phyloP scores from a whole-genome alignment of 1,284 basidiomycete genomes.

The Gomphus bonarii region DNA sequence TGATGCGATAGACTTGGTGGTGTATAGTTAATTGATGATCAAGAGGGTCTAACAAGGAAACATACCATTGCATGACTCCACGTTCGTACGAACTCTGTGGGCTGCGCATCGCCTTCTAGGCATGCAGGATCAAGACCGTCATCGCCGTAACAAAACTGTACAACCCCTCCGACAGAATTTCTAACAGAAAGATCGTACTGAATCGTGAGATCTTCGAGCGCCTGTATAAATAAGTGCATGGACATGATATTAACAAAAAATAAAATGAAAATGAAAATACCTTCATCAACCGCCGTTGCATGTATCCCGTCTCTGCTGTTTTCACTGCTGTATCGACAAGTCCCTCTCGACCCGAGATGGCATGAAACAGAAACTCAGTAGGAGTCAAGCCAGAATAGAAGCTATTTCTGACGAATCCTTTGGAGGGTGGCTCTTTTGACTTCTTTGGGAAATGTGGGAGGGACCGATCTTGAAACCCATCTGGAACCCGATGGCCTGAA shows the following conservation, averaged over 20 bases:
- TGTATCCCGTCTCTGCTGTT: conserved; percentile 99
- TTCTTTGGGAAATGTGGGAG: conserved; percentile 98
- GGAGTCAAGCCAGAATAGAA: conserved; percentile 94
- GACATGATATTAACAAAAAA: not conserved
- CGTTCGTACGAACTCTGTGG: conserved; percentile 81
- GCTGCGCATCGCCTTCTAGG: conserved; percentile 84
- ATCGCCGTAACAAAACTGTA: conserved; percentile 96
- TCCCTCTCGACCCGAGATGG: conserved; percentile 97
- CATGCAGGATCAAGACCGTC: conserved; percentile 97
- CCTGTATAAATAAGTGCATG: conserved; percentile 24
- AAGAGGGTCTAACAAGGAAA: conserved; percentile 11
- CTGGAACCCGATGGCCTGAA: conserved; percentile 93
- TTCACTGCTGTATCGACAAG: conserved; percentile 99
- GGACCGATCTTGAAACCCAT: conserved; percentile 99
- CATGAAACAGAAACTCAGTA: conserved; percentile 98
- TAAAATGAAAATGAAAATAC: conserved; percentile 10
- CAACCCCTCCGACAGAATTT: conserved; percentile 92
- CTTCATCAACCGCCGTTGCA: conserved; percentile 99
- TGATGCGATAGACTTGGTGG: conserved; percentile 48
- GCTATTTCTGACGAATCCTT: conserved; percentile 96
- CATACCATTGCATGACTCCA: conserved; percentile 84
- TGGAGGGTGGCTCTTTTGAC: conserved; percentile 92
- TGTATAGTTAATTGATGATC: conserved; percentile 1
- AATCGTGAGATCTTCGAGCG: conserved; percentile 92
- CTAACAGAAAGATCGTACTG: conserved; percentile 97